phyloP scores from a whole-genome alignment of 768 basidiomycete species.

The Phanerodontia chrysosporium region DNA sequence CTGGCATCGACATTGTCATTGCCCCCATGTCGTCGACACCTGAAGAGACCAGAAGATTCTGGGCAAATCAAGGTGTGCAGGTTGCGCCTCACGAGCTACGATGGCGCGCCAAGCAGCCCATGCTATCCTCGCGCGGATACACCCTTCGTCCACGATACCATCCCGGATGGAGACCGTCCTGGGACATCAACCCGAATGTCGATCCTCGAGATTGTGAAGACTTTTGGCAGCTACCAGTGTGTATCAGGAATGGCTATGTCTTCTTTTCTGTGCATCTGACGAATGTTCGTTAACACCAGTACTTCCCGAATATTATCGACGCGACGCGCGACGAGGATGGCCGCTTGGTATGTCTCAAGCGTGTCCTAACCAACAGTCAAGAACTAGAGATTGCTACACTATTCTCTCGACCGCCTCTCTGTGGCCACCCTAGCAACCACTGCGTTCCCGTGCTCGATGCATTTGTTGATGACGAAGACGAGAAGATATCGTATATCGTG shows the following conservation, averaged over 20 bases:
- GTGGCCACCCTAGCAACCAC: slow-evolving; percentile 18
- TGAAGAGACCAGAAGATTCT: no score
- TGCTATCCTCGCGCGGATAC: slow-evolving; percentile 14
- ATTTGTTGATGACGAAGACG: slow-evolving; percentile 14
- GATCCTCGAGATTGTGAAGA: slow-evolving; percentile 6
- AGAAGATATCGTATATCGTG: neutral
- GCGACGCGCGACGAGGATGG: slow-evolving; percentile 17
- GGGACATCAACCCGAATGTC: slow-evolving; percentile 11
- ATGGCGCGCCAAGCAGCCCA: neutral
- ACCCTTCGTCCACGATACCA: slow-evolving; percentile 23
- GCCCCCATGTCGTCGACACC: no score
- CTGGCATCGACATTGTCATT: no score
- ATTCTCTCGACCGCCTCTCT: slow-evolving; percentile 10
- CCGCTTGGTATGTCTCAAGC: slow-evolving; percentile 16
- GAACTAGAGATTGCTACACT: slow-evolving; percentile 8
- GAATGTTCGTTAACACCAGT: neutral
- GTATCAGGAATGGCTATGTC: neutral
- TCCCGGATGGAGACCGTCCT: slow-evolving; percentile 26
- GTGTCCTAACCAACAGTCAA: neutral
- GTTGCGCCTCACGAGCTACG: neutral
- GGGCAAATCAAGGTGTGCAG: no score
- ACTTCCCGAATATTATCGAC: slow-evolving; percentile 11
- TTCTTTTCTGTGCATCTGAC: neutral
- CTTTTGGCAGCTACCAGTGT: neutral
- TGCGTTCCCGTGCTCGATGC: slow-evolving; percentile 20